Base-by-base conservation (phyloP, 805 yeast species). In the Ogataea nonfermentans region DNA sequence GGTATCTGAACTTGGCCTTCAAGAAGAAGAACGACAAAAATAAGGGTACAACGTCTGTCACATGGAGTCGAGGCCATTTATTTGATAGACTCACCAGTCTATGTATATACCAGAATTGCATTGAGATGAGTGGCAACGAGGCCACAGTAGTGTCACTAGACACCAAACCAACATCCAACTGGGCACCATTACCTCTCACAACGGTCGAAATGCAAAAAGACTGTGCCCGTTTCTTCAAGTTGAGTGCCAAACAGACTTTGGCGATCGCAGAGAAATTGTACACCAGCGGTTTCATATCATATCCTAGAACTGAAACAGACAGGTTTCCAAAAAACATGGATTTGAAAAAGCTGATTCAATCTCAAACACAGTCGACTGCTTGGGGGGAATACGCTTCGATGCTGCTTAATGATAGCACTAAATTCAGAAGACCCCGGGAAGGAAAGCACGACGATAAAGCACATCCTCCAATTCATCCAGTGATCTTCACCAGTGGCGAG, bases 221-320 rank as follows among this genome's bases (percentile, higher is more conserved):
- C 46, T 95, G 97, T 49, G 75, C 96, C 0, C 67, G 75, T 19
- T 76, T 66, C 51, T 79, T 90, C 56, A 84, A 79, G 46, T 63
- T 88, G 70, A 76, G 85, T 52, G 93, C 98, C 0, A 89, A 90
- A 53, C 73, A 72, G 33, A 79, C 96, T 2, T 66, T 93, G 52
- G 78, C 75, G 17, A 63, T 71, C 0, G 99, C 99, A 0, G 99
- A 93, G 61, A 76, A 76, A 47, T 70, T 93, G 16, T 93, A 93
- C 59, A 89, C 84, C 42, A 70, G 74, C 33, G 99, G 99, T 0
- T 87, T 78, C 55, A 69, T 93, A 1, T 89, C 97, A 0, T 93
- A 93, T 58, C 99, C 99, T 3, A 83, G 99, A 69, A 93, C 99
- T 0, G 99, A 93, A 57, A 93, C 99, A 0, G 97, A 93, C 59